A percentile compares a stretch with the other conserved stretches of the same genome.
Conservation (phyloP, 495 filamentous ascomycete species). For the Penicillium taxi region DNA sequence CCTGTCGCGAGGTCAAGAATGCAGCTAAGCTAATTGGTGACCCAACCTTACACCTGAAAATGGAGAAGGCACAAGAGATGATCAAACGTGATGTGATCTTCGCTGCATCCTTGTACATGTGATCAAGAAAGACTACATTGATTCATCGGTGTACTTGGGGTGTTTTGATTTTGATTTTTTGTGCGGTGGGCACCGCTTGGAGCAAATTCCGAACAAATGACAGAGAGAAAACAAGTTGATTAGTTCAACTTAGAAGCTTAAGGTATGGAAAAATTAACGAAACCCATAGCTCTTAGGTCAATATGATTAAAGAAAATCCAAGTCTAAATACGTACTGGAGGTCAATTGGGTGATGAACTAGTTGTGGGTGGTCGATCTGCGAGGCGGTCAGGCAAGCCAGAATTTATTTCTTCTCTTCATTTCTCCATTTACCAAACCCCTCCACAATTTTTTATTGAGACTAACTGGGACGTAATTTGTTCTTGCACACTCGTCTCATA, state of each 20-base stretch:
- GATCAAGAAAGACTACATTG: constrained; percentile 1
- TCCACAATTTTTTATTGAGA: constrained; percentile 1
- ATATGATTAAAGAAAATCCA: no score
- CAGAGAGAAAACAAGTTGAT: no score
- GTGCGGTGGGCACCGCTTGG: no score
- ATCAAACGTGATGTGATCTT: constrained; percentile 94
- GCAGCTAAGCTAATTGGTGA: constrained; percentile 95
- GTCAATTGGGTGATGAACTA: no score
- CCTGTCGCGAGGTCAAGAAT: constrained; percentile 94
- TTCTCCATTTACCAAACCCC: no score
- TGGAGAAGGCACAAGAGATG: constrained; percentile 92
- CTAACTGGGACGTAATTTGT: not conserved
- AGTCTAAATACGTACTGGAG: no score
- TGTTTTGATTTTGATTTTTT: not conserved
- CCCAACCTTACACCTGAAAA: constrained; percentile 85
- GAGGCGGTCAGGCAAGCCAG: constrained; percentile 35
- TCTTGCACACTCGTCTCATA: constrained; percentile 13
- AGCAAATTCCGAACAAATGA: no score
- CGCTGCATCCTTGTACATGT: constrained; percentile 79
- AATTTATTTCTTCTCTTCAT: constrained; percentile 16
- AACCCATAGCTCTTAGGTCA: no score
- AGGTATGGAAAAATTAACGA: no score
- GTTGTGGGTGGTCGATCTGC: no score
- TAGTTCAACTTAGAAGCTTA: not conserved
- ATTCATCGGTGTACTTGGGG: not conserved